Percentiles rank a stretch among this genome's conserved stretches.
Evolutionary conservation across 345 rosid species (phyloP).

Genomic region (Lepidium didymum): DNA sequence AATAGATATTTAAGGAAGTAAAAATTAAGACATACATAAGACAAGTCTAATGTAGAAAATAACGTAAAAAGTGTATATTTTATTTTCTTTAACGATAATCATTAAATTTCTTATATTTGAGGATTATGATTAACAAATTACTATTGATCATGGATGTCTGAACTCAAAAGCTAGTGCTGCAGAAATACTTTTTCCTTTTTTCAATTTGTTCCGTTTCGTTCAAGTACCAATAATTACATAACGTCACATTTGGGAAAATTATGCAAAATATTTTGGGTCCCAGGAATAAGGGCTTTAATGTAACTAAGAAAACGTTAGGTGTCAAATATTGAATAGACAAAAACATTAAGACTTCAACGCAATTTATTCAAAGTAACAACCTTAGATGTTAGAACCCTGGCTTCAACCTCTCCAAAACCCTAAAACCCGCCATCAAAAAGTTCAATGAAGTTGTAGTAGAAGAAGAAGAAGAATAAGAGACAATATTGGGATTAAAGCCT

Average conservation of each 20-base stretch:
- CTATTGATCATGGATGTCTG: constrained; percentile 1
- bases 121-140: not conserved
- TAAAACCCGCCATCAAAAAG: constrained; percentile 6
- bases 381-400: not conserved
- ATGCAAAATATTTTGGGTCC: not conserved
- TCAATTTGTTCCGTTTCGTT: not conserved
- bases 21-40: not conserved
- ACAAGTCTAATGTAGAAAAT: not conserved
- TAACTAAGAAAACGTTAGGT: not conserved
- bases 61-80: not conserved
- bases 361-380: not conserved
- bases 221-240: not conserved
- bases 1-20: not conserved
- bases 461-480: not conserved
- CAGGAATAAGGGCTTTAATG: not conserved
- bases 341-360: not conserved
- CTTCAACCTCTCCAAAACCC: constrained; percentile 1
- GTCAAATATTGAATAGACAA: not conserved
- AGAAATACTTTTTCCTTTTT: not conserved
- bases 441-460: not conserved
- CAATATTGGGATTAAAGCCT: not conserved
- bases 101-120: not conserved
- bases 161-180: not conserved
- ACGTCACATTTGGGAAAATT: not conserved
- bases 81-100: not conserved